Percentiles rank a stretch among this genome's conserved stretches.
Conservation (phyloP, 169 alveolate genomes). For the Plasmodium inui region DNA sequence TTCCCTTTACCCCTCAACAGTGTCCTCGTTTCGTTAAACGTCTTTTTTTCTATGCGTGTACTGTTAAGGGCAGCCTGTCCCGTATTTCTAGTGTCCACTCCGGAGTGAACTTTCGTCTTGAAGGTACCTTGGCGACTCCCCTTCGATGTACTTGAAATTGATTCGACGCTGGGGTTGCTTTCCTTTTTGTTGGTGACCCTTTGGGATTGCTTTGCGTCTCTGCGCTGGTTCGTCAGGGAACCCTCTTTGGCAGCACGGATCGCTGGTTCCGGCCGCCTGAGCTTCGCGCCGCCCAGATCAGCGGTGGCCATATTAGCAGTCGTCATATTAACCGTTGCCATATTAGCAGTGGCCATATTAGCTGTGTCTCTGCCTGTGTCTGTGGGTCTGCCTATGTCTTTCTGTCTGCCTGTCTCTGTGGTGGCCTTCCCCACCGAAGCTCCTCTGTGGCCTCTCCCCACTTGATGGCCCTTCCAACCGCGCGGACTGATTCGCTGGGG, state of each 20-base stretch:
- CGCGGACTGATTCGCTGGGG: neutral
- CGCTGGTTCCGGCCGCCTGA: neutral
- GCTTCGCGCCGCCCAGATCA: neutral
- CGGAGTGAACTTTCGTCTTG: neutral
- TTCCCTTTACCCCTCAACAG: neutral
- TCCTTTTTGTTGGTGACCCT: neutral
- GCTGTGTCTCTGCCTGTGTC: too few species aligned
- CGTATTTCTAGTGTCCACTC: neutral
- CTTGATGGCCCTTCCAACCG: neutral
- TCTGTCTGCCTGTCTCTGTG: neutral
- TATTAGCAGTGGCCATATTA: too few species aligned
- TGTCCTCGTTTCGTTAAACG: neutral
- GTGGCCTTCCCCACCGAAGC: neutral
- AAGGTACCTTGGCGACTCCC: neutral
- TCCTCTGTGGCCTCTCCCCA: neutral
- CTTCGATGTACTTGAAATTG: neutral
- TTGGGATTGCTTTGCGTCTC: neutral
- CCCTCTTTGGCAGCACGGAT: neutral
- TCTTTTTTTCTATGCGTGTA: neutral
- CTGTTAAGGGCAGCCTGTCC: neutral
- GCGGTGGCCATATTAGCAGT: neutral
- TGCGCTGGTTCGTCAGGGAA: neutral
- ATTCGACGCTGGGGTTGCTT: neutral
- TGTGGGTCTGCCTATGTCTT: neutral
- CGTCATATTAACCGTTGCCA: too few species aligned